Evolutionary conservation across 2,329 filamentous ascomycete genomes (phyloP).

Genomic region (Monosporascus sp.): DNA sequence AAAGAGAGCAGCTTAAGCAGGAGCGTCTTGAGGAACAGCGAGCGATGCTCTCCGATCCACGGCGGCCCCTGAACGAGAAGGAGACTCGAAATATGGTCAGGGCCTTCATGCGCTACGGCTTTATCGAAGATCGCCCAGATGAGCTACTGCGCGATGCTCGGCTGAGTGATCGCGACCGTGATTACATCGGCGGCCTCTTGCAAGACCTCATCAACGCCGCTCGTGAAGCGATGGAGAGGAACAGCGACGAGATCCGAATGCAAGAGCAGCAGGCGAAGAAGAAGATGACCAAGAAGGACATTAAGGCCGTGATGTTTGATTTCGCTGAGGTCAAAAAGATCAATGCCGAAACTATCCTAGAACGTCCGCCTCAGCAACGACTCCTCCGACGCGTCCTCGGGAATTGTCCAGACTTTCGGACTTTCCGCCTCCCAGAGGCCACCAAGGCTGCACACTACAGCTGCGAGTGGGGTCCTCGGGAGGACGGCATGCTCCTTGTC

Average conservation of each 20-base stretch:
- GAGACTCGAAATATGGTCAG: slow-evolving; percentile 89
- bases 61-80: slow-evolving; percentile 84
- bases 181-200: slow-evolving; percentile 72
- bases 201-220: slow-evolving; percentile 63
- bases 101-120: slow-evolving; percentile 86
- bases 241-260: slow-evolving; percentile 67
- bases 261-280: slow-evolving; percentile 81
- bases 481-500: slow-evolving; percentile 95
- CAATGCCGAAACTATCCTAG: slow-evolving; percentile 91
- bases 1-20: slow-evolving; percentile 62
- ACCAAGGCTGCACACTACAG: slow-evolving; percentile 89
- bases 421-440: slow-evolving; percentile 84
- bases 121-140: slow-evolving; percentile 79
- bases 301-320: slow-evolving; percentile 93
- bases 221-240: slow-evolving; percentile 56
- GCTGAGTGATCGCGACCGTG: slow-evolving; percentile 73
- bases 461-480: slow-evolving; percentile 84
- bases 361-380: slow-evolving; percentile 83
- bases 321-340: slow-evolving; percentile 90
- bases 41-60: slow-evolving; percentile 73
- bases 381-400: slow-evolving; percentile 71
- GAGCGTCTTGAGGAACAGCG: slow-evolving; percentile 70
- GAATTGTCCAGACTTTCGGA: slow-evolving; percentile 64
- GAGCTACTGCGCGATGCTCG: slow-evolving; percentile 86
- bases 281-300: slow-evolving; percentile 88